Evolutionary conservation across 1,284 basidiomycete species (phyloP), one percentile per base, ranked within the genome.

Genomic region (Coriolopsis trogii): DNA sequence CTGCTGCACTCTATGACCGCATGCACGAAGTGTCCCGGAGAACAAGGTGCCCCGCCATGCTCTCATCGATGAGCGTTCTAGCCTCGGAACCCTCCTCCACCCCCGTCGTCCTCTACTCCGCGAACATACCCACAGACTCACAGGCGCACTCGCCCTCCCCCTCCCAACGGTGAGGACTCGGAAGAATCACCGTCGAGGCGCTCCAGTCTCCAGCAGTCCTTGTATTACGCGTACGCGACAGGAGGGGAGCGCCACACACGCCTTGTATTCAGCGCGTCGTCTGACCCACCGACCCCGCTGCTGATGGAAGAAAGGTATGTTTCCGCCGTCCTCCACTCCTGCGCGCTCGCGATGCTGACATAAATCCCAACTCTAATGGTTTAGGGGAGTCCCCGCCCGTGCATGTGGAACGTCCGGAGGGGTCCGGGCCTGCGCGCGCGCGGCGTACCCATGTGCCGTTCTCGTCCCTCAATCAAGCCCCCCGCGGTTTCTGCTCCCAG

Each of bases 221-320:
- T 34, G 33, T 50, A 16, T 33, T 30, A 31, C 29, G 40, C 25
- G 21, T 50, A 20, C 25, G 45, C 45, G n/a, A n/a, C n/a, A n/a
- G n/a, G n/a, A n/a, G n/a, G n/a, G n/a, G 49, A 36, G 41, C 45
- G 12, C 41, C 4, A 34, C 33, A 25, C 45, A 49, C 48, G 51
- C 51, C 46, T 58, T 58, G 51, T 53, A 53, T 47, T 51, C 49
- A 39, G 31, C 31, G 41, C 45, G 43, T 51, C 56, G 45, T 47
- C 34, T 49, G 56, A n/a, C n/a, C n/a, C n/a, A 51, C 56, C n/a
- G 51, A 29, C 8, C 42, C 29, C 48, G 47, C 31, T 48, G 42
- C 55, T 59, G 58, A 59, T 56, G 58, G 58, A 56, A 59, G 58
- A 56, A 59, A 10, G 12, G 44, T 53, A 50, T 49, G 49, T 58